Evolutionary conservation across 495 filamentous ascomycete genomes (phyloP).

Genomic region (Penicillium bovifimosum): DNA sequence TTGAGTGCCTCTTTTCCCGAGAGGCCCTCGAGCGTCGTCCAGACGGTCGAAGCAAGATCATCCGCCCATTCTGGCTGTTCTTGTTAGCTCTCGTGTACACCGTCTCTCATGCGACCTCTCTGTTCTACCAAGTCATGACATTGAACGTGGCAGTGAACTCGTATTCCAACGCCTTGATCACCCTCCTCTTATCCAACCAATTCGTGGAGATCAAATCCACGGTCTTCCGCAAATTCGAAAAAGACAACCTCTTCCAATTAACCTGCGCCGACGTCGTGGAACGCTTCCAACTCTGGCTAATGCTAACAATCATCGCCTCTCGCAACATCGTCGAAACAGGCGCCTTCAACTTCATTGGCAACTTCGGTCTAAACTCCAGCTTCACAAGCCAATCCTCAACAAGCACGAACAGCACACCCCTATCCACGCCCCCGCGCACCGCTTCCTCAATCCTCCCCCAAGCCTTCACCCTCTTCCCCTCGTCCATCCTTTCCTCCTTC

Average conservation of each 20-base stretch:
- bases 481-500: slow-evolving; percentile 39
- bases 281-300: slow-evolving; percentile 95
- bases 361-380: slow-evolving; percentile 28
- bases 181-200: slow-evolving; percentile 87
- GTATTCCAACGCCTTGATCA: slow-evolving; percentile 92
- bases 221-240: slow-evolving; percentile 96
- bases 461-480: slow-evolving; percentile 81
- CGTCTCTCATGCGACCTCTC: slow-evolving; percentile 72
- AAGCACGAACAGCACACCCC: slow-evolving; percentile 42
- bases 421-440: slow-evolving; percentile 43
- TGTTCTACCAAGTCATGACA: slow-evolving; percentile 97
- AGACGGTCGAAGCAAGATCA: slow-evolving; percentile 87
- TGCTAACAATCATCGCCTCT: slow-evolving; percentile 91
- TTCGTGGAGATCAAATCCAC: slow-evolving; percentile 98
- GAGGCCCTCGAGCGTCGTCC: slow-evolving; percentile 84
- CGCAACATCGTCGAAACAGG: slow-evolving; percentile 94
- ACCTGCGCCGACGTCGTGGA: slow-evolving; percentile 96
- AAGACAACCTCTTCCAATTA: slow-evolving; percentile 94
- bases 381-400: slow-evolving; percentile 28
- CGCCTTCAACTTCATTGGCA: slow-evolving; percentile 38
- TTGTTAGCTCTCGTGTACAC: slow-evolving; percentile 81
- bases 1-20: slow-evolving; percentile 90
- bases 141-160: slow-evolving; percentile 98
- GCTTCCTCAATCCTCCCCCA: slow-evolving; percentile 68
- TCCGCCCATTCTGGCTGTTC: slow-evolving; percentile 88